Percentiles rank a stretch among this genome's conserved stretches.
These are phyloP conservation scores for Fonsecaea nubica DNA, from an alignment of 2,329 filamentous ascomycete species.

Conservation along the genomic window DNA sequence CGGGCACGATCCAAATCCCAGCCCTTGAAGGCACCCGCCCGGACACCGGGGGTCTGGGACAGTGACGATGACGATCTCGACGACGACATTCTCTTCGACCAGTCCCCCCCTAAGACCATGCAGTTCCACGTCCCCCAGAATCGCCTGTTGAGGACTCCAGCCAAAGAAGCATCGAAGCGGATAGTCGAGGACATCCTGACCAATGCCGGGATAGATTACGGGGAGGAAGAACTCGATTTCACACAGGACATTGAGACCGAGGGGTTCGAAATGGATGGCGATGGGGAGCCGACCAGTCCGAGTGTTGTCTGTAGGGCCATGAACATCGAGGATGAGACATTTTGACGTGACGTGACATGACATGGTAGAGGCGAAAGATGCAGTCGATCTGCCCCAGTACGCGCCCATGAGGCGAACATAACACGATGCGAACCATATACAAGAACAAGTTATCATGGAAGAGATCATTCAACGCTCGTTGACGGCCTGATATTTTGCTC, in stretches of 20 bases:
- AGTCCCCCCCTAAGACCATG: conserved; percentile 84
- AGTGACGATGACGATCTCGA: conserved; percentile 71
- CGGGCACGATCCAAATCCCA: conserved; percentile 15
- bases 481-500: too few species aligned
- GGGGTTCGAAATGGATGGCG: conserved; percentile 46
- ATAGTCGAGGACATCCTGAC: conserved; percentile 57
- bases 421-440: too few species aligned
- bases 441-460: too few species aligned
- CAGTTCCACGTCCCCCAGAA: conserved; percentile 60
- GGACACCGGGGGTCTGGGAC: conserved; percentile 67
- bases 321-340: conserved; percentile 55
- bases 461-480: too few species aligned
- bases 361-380: background rate
- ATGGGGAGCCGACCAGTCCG: conserved; percentile 47
- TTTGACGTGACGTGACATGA: conserved; percentile 41
- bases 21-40: conserved; percentile 44
- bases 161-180: conserved; percentile 57
- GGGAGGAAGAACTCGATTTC: conserved; percentile 42
- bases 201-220: conserved; percentile 51
- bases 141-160: conserved; percentile 57
- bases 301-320: conserved; percentile 53
- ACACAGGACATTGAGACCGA: conserved; percentile 37
- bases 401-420: too few species aligned
- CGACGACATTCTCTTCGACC: conserved; percentile 64
- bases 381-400: too few species aligned